These are phyloP conservation scores for Cryptosporidium meleagridis DNA, from an alignment of 169 alveolate species.

Conservation along the genomic window DNA sequence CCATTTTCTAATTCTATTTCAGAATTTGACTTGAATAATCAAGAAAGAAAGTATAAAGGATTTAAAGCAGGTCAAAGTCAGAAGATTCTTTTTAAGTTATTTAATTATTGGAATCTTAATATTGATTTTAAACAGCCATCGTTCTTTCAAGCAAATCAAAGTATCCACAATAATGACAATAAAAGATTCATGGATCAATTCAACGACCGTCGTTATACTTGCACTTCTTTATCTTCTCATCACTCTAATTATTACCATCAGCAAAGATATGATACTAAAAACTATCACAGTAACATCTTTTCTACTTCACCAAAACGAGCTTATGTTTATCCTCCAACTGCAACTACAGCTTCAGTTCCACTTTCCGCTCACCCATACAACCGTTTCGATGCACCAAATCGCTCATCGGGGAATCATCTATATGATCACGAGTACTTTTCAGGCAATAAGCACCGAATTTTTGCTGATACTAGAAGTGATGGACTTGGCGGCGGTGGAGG, in stretches of 20 bases:
- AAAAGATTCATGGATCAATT: background rate
- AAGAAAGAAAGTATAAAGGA: constrained; percentile 50
- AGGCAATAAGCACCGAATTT: background rate
- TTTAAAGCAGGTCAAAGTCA: constrained; percentile 39
- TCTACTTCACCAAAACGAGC: background rate
- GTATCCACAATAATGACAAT: too few species aligned
- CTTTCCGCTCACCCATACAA: background rate
- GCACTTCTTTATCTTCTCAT: background rate
- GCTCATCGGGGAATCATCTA: background rate
- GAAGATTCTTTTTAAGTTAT: constrained; percentile 29
- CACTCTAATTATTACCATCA: background rate
- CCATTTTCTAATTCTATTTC: background rate
- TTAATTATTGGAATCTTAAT: constrained; percentile 22
- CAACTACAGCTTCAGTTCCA: background rate
- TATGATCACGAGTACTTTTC: background rate
- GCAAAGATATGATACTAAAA: too few species aligned
- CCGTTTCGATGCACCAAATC: background rate
- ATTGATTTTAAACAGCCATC: background rate
- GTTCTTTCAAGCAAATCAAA: too few species aligned
- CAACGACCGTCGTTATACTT: too few species aligned
- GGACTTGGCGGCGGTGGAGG: too few species aligned
- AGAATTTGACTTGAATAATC: constrained; percentile 29
- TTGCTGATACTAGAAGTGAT: background rate
- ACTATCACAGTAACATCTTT: too few species aligned
- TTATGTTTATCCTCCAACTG: too few species aligned